These are phyloP conservation scores for Sapria himalayana DNA, from an alignment of 345 rosid genomes.

Conservation along the genomic window DNA sequence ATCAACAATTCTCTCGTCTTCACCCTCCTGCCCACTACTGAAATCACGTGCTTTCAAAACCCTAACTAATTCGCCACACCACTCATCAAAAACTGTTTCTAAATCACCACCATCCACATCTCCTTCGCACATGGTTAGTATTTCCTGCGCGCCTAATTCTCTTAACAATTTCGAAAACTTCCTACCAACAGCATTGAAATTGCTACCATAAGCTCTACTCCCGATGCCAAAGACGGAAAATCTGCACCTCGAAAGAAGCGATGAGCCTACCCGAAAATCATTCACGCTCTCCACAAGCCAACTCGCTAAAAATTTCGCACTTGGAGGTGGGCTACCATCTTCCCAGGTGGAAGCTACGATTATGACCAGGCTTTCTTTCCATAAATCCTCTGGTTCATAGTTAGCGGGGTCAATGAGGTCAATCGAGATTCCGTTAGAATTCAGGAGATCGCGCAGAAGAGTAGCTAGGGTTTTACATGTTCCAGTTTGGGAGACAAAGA, in stretches of 20 bases:
- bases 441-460: constrained; percentile 26
- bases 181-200: constrained; percentile 57
- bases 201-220: constrained; percentile 42
- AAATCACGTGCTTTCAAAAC: constrained; percentile 28
- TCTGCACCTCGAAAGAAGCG: constrained; percentile 41
- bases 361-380: constrained; percentile 37
- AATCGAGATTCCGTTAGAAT: constrained; percentile 22
- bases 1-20: constrained; percentile 17
- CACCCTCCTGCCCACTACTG: constrained; percentile 16
- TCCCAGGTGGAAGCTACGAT: constrained; percentile 86
- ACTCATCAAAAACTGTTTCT: constrained; percentile 34
- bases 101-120: constrained; percentile 59
- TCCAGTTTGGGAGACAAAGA: constrained; percentile 70
- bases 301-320: constrained; percentile 39
- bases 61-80: constrained; percentile 36
- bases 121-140: constrained; percentile 42
- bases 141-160: constrained; percentile 55
- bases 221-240: constrained; percentile 88
- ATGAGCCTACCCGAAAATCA: constrained; percentile 75
- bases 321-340: constrained; percentile 50
- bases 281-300: constrained; percentile 73
- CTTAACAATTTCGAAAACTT: constrained; percentile 40
- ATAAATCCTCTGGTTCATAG: constrained; percentile 90
- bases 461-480: constrained; percentile 46
- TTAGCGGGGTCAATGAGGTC: constrained; percentile 50